Conservation (phyloP, 73 alveolate species). For the Symbiodinium pilosum region DNA sequence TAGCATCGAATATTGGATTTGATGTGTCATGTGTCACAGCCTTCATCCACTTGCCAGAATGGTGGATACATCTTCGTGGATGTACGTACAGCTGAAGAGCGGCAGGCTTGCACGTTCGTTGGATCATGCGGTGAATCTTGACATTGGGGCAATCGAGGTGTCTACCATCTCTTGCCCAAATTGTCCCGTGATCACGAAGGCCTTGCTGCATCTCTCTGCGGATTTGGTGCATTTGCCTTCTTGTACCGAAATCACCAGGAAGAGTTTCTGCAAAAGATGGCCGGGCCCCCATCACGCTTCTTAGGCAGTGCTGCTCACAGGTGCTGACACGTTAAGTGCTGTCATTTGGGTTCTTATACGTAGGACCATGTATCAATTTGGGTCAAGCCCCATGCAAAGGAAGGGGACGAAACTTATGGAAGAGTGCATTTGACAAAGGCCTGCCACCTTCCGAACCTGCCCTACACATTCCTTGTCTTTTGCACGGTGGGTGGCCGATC, state of each 20-base stretch:
- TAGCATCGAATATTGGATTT: background rate
- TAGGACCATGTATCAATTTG: background rate
- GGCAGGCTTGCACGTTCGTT: too few species aligned
- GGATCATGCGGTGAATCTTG: too few species aligned
- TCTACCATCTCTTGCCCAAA: conserved; percentile 25
- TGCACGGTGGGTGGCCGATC: conserved; percentile 93
- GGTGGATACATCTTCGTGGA: conserved; percentile 41
- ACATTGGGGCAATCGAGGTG: conserved; percentile 53
- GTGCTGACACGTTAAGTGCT: too few species aligned
- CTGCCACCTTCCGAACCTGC: background rate
- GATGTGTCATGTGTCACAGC: background rate
- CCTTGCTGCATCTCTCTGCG: background rate
- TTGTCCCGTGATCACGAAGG: conserved; percentile 41
- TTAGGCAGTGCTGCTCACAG: too few species aligned
- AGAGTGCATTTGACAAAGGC: background rate
- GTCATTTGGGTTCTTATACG: too few species aligned
- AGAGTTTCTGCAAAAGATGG: conserved; percentile 23
- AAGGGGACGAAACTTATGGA: background rate
- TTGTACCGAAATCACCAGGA: background rate
- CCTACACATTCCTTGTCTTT: conserved; percentile 23
- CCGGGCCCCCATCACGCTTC: conserved; percentile 1
- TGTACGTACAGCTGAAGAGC: conserved; percentile 71
- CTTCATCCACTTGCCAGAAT: background rate
- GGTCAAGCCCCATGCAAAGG: too few species aligned
- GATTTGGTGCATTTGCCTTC: background rate